Conservation (phyloP, 495 filamentous ascomycete genomes). For the Hypoxylon trugodes region DNA sequence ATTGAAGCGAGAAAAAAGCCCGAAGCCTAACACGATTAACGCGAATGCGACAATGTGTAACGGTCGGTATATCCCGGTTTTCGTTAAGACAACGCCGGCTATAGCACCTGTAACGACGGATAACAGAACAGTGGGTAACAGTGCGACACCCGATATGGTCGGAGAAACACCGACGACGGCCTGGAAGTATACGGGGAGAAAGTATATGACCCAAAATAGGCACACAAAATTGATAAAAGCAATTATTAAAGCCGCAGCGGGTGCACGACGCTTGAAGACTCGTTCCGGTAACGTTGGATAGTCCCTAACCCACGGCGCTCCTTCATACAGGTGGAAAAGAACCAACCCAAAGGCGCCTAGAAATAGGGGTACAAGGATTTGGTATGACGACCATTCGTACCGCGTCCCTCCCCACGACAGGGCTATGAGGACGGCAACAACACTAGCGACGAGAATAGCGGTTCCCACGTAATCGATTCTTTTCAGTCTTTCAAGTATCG, state of each 20-base stretch:
- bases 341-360: constrained; percentile 42
- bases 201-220: constrained; percentile 61
- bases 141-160: no score
- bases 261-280: constrained; percentile 44
- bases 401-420: constrained; percentile 43
- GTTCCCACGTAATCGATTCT: constrained; percentile 58
- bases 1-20: constrained; percentile 50
- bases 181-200: constrained; percentile 52
- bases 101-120: no score
- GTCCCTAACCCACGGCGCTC: no score
- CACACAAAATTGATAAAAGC: constrained; percentile 35
- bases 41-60: constrained; percentile 51
- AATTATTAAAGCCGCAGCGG: constrained; percentile 33
- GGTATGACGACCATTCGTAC: constrained; percentile 37
- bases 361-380: constrained; percentile 29
- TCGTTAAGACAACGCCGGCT: no score
- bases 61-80: no score
- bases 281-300: no score
- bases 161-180: constrained; percentile 53
- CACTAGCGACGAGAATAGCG: constrained; percentile 54
- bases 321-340: no score
- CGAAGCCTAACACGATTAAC: constrained; percentile 50
- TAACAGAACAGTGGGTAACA: no score
- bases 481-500: constrained; percentile 43
- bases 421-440: constrained; percentile 47